Evolutionary conservation across 257 asterid species (phyloP).

Genomic region (Lithospermum erythrorhizon): DNA sequence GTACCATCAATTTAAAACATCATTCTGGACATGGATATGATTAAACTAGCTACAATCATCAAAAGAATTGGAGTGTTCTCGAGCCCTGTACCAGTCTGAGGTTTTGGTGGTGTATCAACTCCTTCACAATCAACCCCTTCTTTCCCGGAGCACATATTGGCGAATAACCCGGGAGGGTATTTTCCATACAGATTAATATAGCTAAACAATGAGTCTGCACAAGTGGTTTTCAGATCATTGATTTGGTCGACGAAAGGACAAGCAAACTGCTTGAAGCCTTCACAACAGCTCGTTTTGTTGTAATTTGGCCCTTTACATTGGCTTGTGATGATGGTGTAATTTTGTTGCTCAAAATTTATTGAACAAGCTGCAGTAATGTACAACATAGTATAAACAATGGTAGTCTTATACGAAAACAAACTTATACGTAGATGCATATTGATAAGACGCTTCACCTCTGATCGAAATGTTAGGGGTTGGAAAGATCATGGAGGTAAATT

Average conservation of each 20-base stretch:
- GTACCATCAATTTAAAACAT: no score
- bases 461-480: no score
- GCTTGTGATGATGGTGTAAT: conserved; percentile 76
- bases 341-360: conserved; percentile 48
- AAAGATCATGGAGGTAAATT: no score
- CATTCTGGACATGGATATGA: conserved; percentile 6
- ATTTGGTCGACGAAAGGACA: conserved; percentile 46
- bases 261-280: conserved; percentile 41
- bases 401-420: no score
- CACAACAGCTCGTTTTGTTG: conserved; percentile 44
- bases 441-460: background rate
- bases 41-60: conserved; percentile 12
- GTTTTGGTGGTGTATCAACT: background rate
- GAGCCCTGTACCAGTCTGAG: background rate
- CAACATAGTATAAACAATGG: no score
- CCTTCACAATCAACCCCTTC: conserved; percentile 40
- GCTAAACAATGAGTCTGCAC: conserved; percentile 57
- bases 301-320: conserved; percentile 87
- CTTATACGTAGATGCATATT: no score
- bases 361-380: conserved; percentile 35
- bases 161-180: conserved; percentile 78
- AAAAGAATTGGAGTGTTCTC: background rate
- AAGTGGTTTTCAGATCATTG: conserved; percentile 41
- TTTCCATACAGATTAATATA: conserved; percentile 64
- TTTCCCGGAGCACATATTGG: conserved; percentile 53